These are phyloP conservation scores for Geotrichum australiense DNA, from an alignment of 1,139 yeast genomes.

Conservation along the genomic window DNA sequence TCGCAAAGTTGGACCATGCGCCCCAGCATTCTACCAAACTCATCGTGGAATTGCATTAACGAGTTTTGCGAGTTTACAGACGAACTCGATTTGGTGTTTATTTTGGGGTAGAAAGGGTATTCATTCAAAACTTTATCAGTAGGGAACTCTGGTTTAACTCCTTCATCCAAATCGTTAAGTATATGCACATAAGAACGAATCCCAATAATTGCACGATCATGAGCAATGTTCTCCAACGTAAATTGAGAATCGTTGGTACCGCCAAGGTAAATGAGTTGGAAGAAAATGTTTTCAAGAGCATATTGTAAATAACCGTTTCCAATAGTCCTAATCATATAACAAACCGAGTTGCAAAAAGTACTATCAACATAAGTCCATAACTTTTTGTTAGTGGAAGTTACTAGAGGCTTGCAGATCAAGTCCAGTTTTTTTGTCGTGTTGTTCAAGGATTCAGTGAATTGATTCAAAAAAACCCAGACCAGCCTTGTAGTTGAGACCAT, in stretches of 20 bases:
- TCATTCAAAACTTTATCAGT: conserved; percentile 30
- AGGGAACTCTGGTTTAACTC: conserved; percentile 69
- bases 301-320: conserved; percentile 77
- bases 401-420: conserved; percentile 49
- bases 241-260: conserved; percentile 41
- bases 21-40: conserved; percentile 60
- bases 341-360: conserved; percentile 54
- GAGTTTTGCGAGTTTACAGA: conserved; percentile 23
- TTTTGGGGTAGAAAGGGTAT: conserved; percentile 15
- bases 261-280: conserved; percentile 43
- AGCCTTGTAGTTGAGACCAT: conserved; percentile 65
- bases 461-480: conserved; percentile 81
- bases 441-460: conserved; percentile 83
- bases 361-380: conserved; percentile 59
- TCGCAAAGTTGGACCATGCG: conserved; percentile 56
- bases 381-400: conserved; percentile 47
- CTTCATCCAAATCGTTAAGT: conserved; percentile 51
- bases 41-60: conserved; percentile 50
- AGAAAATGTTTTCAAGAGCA: conserved; percentile 66
- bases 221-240: conserved; percentile 52
- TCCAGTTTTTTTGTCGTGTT: conserved; percentile 69
- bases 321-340: conserved; percentile 64
- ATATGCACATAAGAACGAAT: conserved; percentile 65
- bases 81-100: conserved; percentile 9
- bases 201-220: conserved; percentile 66